phyloP scores from a whole-genome alignment of 768 basidiomycete genomes.

The Termitomyces eurrhizus region DNA sequence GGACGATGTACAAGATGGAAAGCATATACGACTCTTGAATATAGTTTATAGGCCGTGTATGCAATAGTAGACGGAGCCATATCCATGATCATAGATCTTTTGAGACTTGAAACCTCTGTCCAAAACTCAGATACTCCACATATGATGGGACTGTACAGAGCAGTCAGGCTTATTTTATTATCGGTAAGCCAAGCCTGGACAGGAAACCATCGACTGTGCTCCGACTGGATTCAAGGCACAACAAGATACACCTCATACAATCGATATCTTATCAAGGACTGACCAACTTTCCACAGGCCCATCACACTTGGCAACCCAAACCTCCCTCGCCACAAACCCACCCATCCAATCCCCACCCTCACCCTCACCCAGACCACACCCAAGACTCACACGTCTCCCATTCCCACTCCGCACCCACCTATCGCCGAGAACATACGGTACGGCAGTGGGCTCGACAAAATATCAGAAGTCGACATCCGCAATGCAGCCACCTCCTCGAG shows the following conservation, averaged over 20 bases:
- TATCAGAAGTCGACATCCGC: too few relatives aligned
- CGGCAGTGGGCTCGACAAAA: too few relatives aligned
- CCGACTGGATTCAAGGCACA: too few relatives aligned
- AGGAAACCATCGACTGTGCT: too few relatives aligned
- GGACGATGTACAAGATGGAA: slow-evolving; percentile 68
- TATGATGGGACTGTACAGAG: too few relatives aligned
- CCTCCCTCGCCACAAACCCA: slow-evolving; percentile 42
- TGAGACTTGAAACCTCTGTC: too few relatives aligned
- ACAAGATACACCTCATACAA: not conserved
- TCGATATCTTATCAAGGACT: slow-evolving; percentile 34
- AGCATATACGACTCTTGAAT: slow-evolving; percentile 44
- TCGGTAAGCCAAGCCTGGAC: too few relatives aligned
- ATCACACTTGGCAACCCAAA: slow-evolving; percentile 59
- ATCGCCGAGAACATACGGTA: too few relatives aligned
- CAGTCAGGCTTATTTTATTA: too few relatives aligned
- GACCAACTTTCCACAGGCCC: slow-evolving; percentile 60
- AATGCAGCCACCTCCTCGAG: slow-evolving; percentile 64
- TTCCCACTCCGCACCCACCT: too few relatives aligned
- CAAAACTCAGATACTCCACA: too few relatives aligned
- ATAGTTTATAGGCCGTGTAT: not conserved
- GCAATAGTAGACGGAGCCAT: not conserved
- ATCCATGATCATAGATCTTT: too few relatives aligned
- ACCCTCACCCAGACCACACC: slow-evolving; percentile 24
- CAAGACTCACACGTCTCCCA: slow-evolving; percentile 24
- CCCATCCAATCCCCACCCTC: slow-evolving; percentile 31